Evolutionary conservation across 495 filamentous ascomycete genomes (phyloP).

Genomic region (Tetracladium setigerum): DNA sequence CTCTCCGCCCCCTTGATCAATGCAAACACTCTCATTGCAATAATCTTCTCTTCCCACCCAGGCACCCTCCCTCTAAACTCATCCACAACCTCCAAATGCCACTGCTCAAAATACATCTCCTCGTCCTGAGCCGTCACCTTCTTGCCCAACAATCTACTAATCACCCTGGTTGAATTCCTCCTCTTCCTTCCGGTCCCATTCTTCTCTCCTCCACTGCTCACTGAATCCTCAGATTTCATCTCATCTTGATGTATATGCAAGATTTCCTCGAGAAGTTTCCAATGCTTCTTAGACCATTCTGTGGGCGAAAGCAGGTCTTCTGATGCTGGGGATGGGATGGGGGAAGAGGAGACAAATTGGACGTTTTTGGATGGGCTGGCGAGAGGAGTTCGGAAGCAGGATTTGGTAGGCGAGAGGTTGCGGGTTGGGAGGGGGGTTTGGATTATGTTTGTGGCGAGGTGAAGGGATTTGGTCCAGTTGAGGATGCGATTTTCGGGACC

Average conservation of each 20-base stretch:
- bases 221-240: neutral
- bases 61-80: slow-evolving; percentile 30
- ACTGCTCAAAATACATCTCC: slow-evolving; percentile 32
- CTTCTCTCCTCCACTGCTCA: neutral
- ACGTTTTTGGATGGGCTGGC: slow-evolving; percentile 26
- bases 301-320: slow-evolving; percentile 12
- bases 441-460: neutral
- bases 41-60: slow-evolving; percentile 34
- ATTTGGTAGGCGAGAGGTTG: slow-evolving; percentile 39
- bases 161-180: slow-evolving; percentile 19
- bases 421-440: slow-evolving; percentile 20
- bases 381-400: slow-evolving; percentile 41
- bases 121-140: slow-evolving; percentile 9
- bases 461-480: slow-evolving; percentile 15
- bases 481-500: slow-evolving; percentile 2
- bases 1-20: slow-evolving; percentile 34
- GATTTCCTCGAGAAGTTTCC: slow-evolving; percentile 17
- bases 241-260: neutral
- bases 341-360: slow-evolving; percentile 21
- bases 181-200: neutral
- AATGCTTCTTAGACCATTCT: slow-evolving; percentile 22
- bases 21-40: slow-evolving; percentile 43
- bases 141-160: slow-evolving; percentile 17
- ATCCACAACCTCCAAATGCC: slow-evolving; percentile 46
- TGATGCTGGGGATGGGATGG: slow-evolving; percentile 11